Evolutionary conservation across 805 yeast species (phyloP), one percentile per base, ranked within the genome.

Genomic region (Komagataella kurtzmanii): DNA sequence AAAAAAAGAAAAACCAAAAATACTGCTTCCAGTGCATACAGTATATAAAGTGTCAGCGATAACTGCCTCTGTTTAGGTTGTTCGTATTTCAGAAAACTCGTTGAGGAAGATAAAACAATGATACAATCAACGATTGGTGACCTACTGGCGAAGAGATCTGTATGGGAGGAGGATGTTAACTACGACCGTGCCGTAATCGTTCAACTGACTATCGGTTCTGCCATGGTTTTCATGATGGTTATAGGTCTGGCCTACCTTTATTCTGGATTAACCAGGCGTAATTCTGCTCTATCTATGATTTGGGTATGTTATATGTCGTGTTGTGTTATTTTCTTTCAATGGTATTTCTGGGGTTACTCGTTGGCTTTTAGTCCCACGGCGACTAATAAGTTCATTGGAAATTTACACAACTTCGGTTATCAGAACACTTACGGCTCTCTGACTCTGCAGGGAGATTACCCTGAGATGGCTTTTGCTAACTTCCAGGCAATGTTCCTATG

Each of bases 291-390:
- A 48, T 83, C 91, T 17, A 77, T 88, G 77, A 81, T 89, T 30
- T 88, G 95, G 85, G 79, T 83, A 7, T 80, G 79, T n/a, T 64
- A 88, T 45, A 77, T 83, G 76, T 77, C 88, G 5, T 80, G 86
- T 5, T 74, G 84, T 56, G 80, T 88, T 6, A 88, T 85, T 1
- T 74, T 80, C 51, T 79, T 89, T 62, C 96, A 89, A 64, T 91
- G 98, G 98, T 91, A 89, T 66, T 88, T 91, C 64, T 93, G 98
- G 97, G 97, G 97, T n/a, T 90, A 88, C 64, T 88, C 97, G 0
- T 68, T 91, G 46, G 95, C 98, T 3, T 89, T 93, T 61, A 80
- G 91, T 0, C 59, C 74, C n/a, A 77, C 85, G 0, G 88, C 96
- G 1, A 71, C 83, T 40, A 89, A 90, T 66, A 80, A 83, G 47